Percentiles rank a stretch among this genome's conserved stretches.
These are phyloP conservation scores for Neckera pumila DNA, from an alignment of 225 moss, liverwort and hornwort species.

Conservation along the genomic window DNA sequence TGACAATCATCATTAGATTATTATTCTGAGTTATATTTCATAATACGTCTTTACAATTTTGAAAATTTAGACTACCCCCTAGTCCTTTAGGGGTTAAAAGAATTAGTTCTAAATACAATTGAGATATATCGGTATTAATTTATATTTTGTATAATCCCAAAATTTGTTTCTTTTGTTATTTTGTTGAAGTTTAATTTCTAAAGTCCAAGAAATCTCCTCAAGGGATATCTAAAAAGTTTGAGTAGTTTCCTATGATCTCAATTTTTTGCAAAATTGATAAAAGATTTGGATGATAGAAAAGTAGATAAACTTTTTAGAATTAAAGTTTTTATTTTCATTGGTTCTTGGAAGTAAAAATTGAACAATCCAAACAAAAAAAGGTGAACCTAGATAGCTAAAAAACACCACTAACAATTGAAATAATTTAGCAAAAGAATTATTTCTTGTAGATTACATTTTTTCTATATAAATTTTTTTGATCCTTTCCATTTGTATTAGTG, in stretches of 20 bases:
- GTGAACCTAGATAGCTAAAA: neutral
- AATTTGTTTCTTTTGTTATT: neutral
- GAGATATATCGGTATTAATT: neutral
- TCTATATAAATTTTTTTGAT: neutral
- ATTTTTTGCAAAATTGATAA: neutral
- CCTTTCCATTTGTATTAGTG: neutral
- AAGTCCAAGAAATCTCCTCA: neutral
- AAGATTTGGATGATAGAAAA: neutral
- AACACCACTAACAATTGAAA: neutral
- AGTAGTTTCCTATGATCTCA: neutral
- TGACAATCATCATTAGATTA: too few relatives aligned
- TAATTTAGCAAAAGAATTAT: neutral
- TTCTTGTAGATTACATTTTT: neutral
- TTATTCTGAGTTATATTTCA: too few relatives aligned
- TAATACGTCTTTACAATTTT: too few relatives aligned
- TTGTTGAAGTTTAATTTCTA: neutral
- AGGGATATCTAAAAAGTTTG: neutral
- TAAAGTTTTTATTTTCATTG: neutral
- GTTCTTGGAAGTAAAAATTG: rapidly evolving
- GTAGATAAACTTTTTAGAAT: rapidly evolving
- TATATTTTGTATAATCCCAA: neutral
- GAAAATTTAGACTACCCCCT: too few relatives aligned
- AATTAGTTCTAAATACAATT: neutral
- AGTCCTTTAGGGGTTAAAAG: too few relatives aligned
- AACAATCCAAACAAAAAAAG: neutral